A percentile compares a stretch with the other conserved stretches of the same genome.
These are phyloP conservation scores for Botrytis byssoidea DNA, from an alignment of 2,329 filamentous ascomycete genomes.

Conservation along the genomic window DNA sequence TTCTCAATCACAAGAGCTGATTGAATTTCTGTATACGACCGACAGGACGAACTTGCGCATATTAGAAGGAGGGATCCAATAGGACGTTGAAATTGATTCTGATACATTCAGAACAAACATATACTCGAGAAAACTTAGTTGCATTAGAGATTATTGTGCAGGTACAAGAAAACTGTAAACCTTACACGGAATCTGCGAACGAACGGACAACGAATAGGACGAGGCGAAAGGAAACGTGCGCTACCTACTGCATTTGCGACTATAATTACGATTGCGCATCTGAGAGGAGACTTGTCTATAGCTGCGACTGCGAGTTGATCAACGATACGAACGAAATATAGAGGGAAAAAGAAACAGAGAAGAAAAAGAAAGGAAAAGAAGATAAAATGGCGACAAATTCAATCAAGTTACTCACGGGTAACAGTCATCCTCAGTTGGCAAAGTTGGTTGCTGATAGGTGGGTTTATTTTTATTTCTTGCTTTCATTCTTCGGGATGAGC, in stretches of 20 bases:
- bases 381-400: conserved; percentile 65
- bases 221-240: background rate
- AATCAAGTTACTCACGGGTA: conserved; percentile 73
- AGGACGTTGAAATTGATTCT: background rate
- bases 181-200: background rate
- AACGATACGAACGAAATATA: background rate
- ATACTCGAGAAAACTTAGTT: background rate
- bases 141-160: background rate
- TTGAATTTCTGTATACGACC: background rate
- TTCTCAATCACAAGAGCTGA: background rate
- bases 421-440: conserved; percentile 71
- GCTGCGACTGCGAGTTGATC: background rate
- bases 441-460: conserved; percentile 53
- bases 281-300: background rate
- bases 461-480: background rate
- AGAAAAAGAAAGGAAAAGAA: background rate
- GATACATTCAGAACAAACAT: background rate
- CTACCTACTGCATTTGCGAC: conserved; percentile 1
- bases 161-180: background rate
- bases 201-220: background rate
- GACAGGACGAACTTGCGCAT: background rate
- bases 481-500: background rate
- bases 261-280: background rate
- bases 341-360: background rate
- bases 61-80: background rate